Base-by-base conservation (phyloP, 139 green algal species). In the Pleodorina starrii region DNA sequence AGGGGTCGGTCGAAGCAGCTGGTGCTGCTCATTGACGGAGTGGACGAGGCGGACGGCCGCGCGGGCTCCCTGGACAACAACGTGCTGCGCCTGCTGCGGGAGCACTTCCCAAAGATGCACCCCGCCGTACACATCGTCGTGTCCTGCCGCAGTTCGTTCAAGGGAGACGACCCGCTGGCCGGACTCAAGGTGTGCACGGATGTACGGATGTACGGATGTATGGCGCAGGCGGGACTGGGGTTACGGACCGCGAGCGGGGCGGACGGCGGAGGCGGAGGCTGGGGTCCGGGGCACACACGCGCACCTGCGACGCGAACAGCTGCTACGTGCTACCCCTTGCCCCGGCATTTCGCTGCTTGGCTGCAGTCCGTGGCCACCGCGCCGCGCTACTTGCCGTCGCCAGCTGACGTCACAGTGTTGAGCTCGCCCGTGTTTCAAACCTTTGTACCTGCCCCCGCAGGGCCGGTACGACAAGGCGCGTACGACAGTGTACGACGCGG, bases 21-120 rank as follows among this genome's bases (percentile, higher is more conserved):
- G 54, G 54, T 85, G 35, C 44, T 85, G 6, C 21, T 85, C 36
- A 85, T 85, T 51, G 78, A 85, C 50, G 78, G 78, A 25, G 78
- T 85, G 36, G 78, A 85, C 35, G 78, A 85, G 78, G 78, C 78
- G 35, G 78, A 85, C 40, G 78, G 78, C 21, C 78, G 78, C 51
- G 78, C 78, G 4, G 78, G 78, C 25, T 69, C 78, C n/a, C 78
- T 85, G 51, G 78, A 85, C 78, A 85, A 85, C 40, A 85, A 85
- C 78, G 25, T 85, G 21, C 78, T 85, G 51, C 78, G 78, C 5
- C 57, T 85, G 78, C 57, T 85, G 78, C 54, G 78, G 32, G 78
- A 85, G 78, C 78, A 85, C 54, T 85, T 85, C 54, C 78, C 78
- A 51, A 85, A 85, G 54, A 60, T 85, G 78, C 78, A 85, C 54